Evolutionary conservation across 2,329 filamentous ascomycete species (phyloP).

Genomic region (Hypoxylon sp.): DNA sequence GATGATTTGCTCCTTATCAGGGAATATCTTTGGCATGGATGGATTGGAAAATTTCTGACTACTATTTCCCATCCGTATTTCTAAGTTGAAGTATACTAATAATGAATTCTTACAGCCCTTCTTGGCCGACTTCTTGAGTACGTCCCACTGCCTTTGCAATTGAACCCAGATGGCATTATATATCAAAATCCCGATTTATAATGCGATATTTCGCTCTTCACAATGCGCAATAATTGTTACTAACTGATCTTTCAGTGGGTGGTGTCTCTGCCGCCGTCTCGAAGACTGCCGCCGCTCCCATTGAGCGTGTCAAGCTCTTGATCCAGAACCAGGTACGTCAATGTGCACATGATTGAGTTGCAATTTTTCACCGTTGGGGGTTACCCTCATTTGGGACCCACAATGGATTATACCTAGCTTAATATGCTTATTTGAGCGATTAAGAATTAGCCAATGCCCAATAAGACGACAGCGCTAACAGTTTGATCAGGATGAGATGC

Average conservation of each 20-base stretch:
- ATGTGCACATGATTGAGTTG: constrained; percentile 6
- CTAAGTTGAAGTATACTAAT: constrained; percentile 54
- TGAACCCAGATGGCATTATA: constrained; percentile 21
- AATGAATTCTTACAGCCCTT: constrained; percentile 76
- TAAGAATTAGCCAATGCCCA: constrained; percentile 3
- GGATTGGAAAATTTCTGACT: constrained; percentile 39
- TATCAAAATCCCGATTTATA: constrained; percentile 29
- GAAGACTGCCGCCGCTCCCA: constrained; percentile 99
- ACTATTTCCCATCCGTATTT: constrained; percentile 13
- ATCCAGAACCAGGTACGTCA: constrained; percentile 98
- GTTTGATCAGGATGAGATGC: constrained; percentile 92
- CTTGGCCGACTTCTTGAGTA: constrained; percentile 99
- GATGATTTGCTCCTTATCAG: constrained; percentile 17
- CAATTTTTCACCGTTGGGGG: constrained; percentile 20
- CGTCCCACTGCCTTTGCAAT: constrained; percentile 62
- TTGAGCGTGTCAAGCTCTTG: constrained; percentile 99
- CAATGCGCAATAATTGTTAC: constrained; percentile 35
- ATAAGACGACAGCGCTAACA: constrained; percentile 53
- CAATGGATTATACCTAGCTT: constrained; percentile 18
- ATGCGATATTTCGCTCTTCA: constrained; percentile 13
- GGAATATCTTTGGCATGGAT: constrained; percentile 28
- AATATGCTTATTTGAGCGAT: constrained; percentile 25
- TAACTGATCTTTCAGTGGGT: constrained; percentile 79
- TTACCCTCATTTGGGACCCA: constrained; percentile 21
- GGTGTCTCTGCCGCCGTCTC: constrained; percentile 99